Percentiles rank a stretch among this genome's conserved stretches.
phyloP scores from a whole-genome alignment of 2,329 filamentous ascomycete species.

The Neofusicoccum sp. region DNA sequence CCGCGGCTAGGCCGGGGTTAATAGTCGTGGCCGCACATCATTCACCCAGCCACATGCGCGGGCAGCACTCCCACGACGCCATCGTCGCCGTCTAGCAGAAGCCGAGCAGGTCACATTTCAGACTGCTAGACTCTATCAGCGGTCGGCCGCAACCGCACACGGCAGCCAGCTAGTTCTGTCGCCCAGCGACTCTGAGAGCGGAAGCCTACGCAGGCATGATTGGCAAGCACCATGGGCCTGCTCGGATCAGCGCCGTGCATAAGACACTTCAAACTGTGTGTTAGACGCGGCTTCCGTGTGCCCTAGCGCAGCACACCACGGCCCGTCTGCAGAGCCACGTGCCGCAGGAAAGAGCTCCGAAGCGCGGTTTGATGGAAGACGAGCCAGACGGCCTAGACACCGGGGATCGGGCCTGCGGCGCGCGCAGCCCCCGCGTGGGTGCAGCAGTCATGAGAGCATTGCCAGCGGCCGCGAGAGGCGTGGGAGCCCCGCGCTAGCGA shows the following conservation, averaged over 20 bases:
- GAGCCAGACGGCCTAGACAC: no score
- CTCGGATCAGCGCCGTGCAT: background rate
- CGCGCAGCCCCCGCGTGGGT: no score
- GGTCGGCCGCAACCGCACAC: background rate
- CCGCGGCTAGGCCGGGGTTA: slow-evolving; percentile 8
- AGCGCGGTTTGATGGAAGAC: no score
- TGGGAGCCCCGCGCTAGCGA: background rate
- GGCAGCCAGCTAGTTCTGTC: background rate
- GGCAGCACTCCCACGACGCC: background rate
- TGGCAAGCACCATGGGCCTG: background rate
- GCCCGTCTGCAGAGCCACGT: background rate
- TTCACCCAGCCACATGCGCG: background rate
- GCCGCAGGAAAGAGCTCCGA: background rate
- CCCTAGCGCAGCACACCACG: background rate
- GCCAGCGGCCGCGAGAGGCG: background rate
- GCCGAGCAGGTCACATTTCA: no score
- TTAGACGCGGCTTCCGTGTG: background rate
- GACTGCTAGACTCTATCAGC: background rate
- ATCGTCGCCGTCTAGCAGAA: background rate
- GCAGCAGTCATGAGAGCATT: no score
- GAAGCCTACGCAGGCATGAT: no score
- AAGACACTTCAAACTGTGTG: background rate
- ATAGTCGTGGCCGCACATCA: slow-evolving; percentile 15
- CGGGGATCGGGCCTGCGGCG: no score
- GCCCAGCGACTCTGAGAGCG: no score